phyloP scores from a whole-genome alignment of 495 filamentous ascomycete species.

The Peziza echinospora region DNA sequence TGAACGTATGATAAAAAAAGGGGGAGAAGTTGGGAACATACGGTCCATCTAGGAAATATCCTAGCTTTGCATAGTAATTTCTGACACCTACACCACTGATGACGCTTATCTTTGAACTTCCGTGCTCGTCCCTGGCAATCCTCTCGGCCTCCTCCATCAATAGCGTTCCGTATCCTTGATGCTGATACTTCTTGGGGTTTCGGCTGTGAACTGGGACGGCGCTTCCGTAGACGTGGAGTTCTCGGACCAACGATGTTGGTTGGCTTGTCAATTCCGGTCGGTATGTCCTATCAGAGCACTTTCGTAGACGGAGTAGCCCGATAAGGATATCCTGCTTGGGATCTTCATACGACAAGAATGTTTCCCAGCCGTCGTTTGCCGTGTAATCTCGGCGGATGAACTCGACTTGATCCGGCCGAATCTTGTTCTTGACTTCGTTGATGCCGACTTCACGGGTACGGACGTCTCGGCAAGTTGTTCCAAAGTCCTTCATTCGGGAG shows the following conservation, averaged over 20 bases:
- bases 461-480: slow-evolving; percentile 92
- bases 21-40: too few species aligned
- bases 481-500: slow-evolving; percentile 94
- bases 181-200: slow-evolving; percentile 90
- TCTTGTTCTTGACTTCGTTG: slow-evolving; percentile 97
- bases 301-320: slow-evolving; percentile 68
- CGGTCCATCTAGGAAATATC: slow-evolving; percentile 76
- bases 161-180: slow-evolving; percentile 89
- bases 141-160: slow-evolving; percentile 96
- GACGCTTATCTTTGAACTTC: slow-evolving; percentile 79
- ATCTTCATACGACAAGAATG: slow-evolving; percentile 92
- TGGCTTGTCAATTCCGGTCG: slow-evolving; percentile 67
- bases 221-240: slow-evolving; percentile 89
- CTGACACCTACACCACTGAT: slow-evolving; percentile 90
- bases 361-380: slow-evolving; percentile 94
- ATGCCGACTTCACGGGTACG: slow-evolving; percentile 92
- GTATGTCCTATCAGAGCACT: slow-evolving; percentile 78
- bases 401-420: slow-evolving; percentile 87
- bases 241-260: slow-evolving; percentile 75
- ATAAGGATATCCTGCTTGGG: slow-evolving; percentile 97
- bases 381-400: slow-evolving; percentile 87
- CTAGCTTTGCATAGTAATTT: slow-evolving; percentile 79
- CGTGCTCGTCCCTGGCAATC: slow-evolving; percentile 82
- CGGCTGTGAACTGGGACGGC: slow-evolving; percentile 86
- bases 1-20: too few species aligned